Base-by-base conservation (phyloP, 2,329 filamentous ascomycete species). In the Cercospora canescens region DNA sequence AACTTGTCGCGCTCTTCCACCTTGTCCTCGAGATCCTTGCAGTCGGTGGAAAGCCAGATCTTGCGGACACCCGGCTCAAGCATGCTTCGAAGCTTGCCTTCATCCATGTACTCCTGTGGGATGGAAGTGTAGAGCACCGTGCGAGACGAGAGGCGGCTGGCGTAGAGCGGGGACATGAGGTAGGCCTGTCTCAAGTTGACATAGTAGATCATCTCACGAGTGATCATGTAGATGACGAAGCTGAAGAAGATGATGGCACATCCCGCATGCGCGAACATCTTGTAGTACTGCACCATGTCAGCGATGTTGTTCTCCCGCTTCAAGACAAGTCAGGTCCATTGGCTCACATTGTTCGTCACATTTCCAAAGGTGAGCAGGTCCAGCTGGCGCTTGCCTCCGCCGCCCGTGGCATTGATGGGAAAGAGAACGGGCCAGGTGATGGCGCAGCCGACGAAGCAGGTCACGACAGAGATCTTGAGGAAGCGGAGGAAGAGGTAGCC, bases 121-220 rank as follows among this genome's bases (percentile, higher is more conserved):
- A 97, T 93, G 2, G 92, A 91, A 2, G 93, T 91, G 78, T 97
- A 93, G 12, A 99, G 87, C 1, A 98, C 91, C 1, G 94, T 97
- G 62, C 93, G 89, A 2, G 94, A 94, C 1, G 94, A 97, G 54
- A 97, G 88, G 64, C 94, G 91, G 74, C 89, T 90, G 61, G 93
- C 87, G 77, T 96, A 96, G 56, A 91, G 84, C 11, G 93, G 93
- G 11, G 93, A 94, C 63, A 96, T 86, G 45, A 96, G 87, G 80
- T 96, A 97, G 0, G 94, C 94, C 80, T 98, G 94, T 69, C 94
- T 91, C 60, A 98, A 81, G 75, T 96, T 96, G 82, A 97, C 91
- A 79, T 92, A 96, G 85, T 90, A 97, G 72, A 98, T 91, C 76
- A 88, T 89, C 79, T 98, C 94, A 65, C 94, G 87, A 63, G 93